Evolutionary conservation across 495 filamentous ascomycete species (phyloP).

Genomic region (Lepidopterella palustris): DNA sequence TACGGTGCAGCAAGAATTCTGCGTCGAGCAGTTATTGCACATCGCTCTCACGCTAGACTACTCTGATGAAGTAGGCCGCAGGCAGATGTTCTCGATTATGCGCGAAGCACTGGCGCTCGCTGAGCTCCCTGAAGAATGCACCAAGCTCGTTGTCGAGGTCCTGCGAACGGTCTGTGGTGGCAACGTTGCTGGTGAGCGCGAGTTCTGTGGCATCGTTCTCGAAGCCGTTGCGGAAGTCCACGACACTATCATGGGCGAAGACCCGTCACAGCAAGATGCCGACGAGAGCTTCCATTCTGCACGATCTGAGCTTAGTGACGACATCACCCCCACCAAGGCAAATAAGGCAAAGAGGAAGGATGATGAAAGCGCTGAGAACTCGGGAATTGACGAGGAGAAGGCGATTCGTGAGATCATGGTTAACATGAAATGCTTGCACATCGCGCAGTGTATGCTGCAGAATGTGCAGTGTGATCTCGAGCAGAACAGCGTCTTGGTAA

Average conservation of each 20-base stretch:
- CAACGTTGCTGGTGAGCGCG: constrained; percentile 71
- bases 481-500: constrained; percentile 76
- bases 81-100: constrained; percentile 89
- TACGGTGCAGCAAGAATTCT: constrained; percentile 79
- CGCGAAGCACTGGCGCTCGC: constrained; percentile 77
- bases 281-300: constrained; percentile 64
- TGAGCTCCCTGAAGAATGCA: constrained; percentile 85
- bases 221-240: constrained; percentile 95
- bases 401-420: constrained; percentile 84
- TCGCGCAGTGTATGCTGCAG: constrained; percentile 94
- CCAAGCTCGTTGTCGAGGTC: constrained; percentile 78
- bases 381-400: constrained; percentile 70
- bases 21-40: constrained; percentile 89
- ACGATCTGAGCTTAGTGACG: constrained; percentile 67
- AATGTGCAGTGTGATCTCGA: constrained; percentile 82
- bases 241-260: constrained; percentile 64
- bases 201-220: constrained; percentile 87
- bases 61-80: constrained; percentile 77
- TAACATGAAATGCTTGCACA: constrained; percentile 97
- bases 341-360: constrained; percentile 34
- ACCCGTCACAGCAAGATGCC: constrained; percentile 46
- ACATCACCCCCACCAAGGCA: constrained; percentile 43
- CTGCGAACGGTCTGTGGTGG: constrained; percentile 73
- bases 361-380: constrained; percentile 42
- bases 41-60: constrained; percentile 90